Evolutionary conservation across 2,329 filamentous ascomycete species (phyloP).

Genomic region (Fusarium haematococcum): DNA sequence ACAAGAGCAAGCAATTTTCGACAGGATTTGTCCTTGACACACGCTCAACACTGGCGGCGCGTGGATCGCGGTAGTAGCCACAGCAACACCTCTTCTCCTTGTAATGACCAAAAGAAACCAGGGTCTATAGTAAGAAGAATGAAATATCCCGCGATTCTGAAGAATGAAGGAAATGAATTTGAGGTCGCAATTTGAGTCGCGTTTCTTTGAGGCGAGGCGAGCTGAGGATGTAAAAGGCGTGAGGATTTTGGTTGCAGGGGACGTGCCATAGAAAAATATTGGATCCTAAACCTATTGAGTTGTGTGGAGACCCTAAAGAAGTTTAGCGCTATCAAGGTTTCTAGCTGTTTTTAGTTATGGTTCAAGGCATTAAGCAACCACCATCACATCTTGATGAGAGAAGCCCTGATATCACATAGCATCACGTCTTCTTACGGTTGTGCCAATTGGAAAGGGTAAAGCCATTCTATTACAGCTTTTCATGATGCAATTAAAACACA

Average conservation of each 20-base stretch:
- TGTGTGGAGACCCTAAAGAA: background rate
- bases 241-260: background rate
- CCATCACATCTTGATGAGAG: background rate
- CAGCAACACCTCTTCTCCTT: slow-evolving; percentile 4
- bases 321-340: background rate
- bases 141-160: background rate
- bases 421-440: background rate
- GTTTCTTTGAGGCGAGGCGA: background rate
- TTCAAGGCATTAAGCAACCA: background rate
- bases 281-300: background rate
- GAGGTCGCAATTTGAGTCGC: background rate
- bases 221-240: background rate
- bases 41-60: background rate
- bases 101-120: background rate
- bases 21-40: slow-evolving; percentile 1
- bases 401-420: background rate
- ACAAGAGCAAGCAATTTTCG: background rate
- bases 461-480: background rate
- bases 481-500: background rate
- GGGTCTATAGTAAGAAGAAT: background rate
- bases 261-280: background rate
- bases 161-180: background rate
- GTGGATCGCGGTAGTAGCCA: background rate
- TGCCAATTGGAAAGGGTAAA: background rate
- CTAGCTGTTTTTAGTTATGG: background rate